Evolutionary conservation across 768 basidiomycete genomes (phyloP), one percentile per base, ranked within the genome.

Genomic region (Tricholoma furcatifolium): DNA sequence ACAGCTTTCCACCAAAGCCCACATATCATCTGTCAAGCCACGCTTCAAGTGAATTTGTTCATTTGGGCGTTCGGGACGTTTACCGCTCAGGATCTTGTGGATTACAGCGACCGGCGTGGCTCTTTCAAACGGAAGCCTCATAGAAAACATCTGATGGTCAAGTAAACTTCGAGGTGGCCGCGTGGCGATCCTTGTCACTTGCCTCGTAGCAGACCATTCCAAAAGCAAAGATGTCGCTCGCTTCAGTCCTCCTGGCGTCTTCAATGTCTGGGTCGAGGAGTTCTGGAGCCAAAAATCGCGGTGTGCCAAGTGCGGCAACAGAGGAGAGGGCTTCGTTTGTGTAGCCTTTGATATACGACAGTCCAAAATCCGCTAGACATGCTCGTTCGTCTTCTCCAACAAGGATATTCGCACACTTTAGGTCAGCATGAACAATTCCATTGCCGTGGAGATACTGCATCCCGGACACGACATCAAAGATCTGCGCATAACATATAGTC

Each of bases 351-450:
- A 66, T 9, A 79, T 62, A 20, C 79, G 78, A 45, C 80, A 80
- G 59, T 80, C 78, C 17, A 77, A 70, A 4, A 80, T 64, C 50
- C 75, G 76, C n/a, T n/a, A n/a, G n/a, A n/a, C n/a, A n/a, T n/a
- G n/a, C n/a, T n/a, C n/a, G n/a, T n/a, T n/a, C n/a, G 2, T 15
- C 78, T 76, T n/a, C 63, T 63, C 6, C 70, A 10, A n/a, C 24
- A 24, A 18, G 24, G 30, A 20, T 32, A 60, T 61, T 51, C 45
- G 73, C 73, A 17, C 72, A 73, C 52, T 74, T 75, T 20, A 79
- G 62, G 47, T 79, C 76, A 1, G 75, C 76, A 45, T 75, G 77
- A 20, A 76, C 65, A 24, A 79, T 65, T 4, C 62, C 56, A 41
- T 62, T 58, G 11, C 52, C 59, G 51, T 72, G 71, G 15, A 73